Evolutionary conservation across 257 asterid genomes (phyloP).

Genomic region (Cruciata laevipes): DNA sequence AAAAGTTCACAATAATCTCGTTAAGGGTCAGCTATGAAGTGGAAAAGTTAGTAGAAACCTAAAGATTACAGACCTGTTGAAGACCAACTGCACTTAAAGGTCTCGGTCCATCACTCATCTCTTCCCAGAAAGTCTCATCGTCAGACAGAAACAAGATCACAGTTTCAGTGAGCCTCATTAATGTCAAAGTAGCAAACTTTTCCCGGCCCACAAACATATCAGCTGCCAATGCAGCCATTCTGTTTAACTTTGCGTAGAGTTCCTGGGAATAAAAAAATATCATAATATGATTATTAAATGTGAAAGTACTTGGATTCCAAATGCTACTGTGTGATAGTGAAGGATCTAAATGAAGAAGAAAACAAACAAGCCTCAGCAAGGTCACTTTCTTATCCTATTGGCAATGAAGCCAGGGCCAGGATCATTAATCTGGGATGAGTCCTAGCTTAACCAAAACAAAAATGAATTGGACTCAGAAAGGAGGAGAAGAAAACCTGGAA

Average conservation of each 20-base stretch:
- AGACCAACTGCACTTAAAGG: slow-evolving; percentile 86
- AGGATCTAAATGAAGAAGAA: slow-evolving; percentile 1
- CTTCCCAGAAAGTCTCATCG: slow-evolving; percentile 97
- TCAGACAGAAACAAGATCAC: slow-evolving; percentile 93
- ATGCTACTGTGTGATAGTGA: background rate
- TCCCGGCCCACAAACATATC: slow-evolving; percentile 98
- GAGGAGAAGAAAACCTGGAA: slow-evolving; percentile 64
- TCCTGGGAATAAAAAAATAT: slow-evolving; percentile 43
- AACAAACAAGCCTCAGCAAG: background rate
- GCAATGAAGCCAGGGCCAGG: background rate
- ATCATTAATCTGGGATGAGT: background rate
- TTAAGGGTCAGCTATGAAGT: background rate
- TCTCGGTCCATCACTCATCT: slow-evolving; percentile 82
- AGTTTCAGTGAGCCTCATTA: slow-evolving; percentile 98
- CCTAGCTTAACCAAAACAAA: background rate
- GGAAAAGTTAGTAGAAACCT: background rate
- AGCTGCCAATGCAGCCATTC: slow-evolving; percentile 77
- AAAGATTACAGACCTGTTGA: slow-evolving; percentile 62
- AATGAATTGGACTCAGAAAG: background rate
- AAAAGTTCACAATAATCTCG: slow-evolving; percentile 24
- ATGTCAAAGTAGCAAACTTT: slow-evolving; percentile 78
- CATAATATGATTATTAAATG: background rate
- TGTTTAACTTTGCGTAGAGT: slow-evolving; percentile 77
- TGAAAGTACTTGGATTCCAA: background rate
- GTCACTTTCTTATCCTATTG: background rate